phyloP scores from a whole-genome alignment of 2,329 filamentous ascomycete species.

The Exophiala sp. region DNA sequence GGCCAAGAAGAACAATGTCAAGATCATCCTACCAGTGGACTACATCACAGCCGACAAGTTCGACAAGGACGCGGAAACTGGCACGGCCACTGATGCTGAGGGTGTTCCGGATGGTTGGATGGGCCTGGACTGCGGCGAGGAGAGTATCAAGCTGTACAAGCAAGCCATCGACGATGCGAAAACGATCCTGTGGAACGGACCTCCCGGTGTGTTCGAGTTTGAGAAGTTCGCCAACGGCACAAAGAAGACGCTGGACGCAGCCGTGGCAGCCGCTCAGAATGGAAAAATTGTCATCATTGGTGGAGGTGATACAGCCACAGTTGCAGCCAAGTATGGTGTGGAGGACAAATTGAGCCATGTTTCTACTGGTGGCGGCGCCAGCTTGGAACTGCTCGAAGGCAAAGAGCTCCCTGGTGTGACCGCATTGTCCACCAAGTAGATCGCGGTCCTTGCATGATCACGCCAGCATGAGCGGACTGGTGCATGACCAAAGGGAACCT shows the following conservation, averaged over 20 bases:
- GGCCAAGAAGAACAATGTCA: slow-evolving; percentile 93
- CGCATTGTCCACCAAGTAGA: slow-evolving; percentile 75
- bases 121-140: slow-evolving; percentile 89
- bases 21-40: slow-evolving; percentile 90
- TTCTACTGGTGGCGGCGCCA: slow-evolving; percentile 92
- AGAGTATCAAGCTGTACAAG: slow-evolving; percentile 86
- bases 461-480: slow-evolving; percentile 5
- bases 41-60: slow-evolving; percentile 98
- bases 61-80: slow-evolving; percentile 73
- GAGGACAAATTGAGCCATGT: slow-evolving; percentile 98
- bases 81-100: slow-evolving; percentile 76
- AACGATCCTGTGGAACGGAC: slow-evolving; percentile 99
- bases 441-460: slow-evolving; percentile 3
- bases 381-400: slow-evolving; percentile 92
- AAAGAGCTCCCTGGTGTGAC: slow-evolving; percentile 93
- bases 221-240: slow-evolving; percentile 90
- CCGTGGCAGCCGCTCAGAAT: slow-evolving; percentile 71
- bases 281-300: slow-evolving; percentile 98
- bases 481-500: slow-evolving; percentile 10
- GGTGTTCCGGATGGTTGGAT: slow-evolving; percentile 97
- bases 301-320: slow-evolving; percentile 95
- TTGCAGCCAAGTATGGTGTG: slow-evolving; percentile 93
- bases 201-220: slow-evolving; percentile 95
- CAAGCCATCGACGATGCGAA: slow-evolving; percentile 80
- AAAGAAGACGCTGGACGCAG: slow-evolving; percentile 86